These are phyloP conservation scores for Marasmius sp. DNA, from an alignment of 1,284 basidiomycete genomes.

Conservation along the genomic window DNA sequence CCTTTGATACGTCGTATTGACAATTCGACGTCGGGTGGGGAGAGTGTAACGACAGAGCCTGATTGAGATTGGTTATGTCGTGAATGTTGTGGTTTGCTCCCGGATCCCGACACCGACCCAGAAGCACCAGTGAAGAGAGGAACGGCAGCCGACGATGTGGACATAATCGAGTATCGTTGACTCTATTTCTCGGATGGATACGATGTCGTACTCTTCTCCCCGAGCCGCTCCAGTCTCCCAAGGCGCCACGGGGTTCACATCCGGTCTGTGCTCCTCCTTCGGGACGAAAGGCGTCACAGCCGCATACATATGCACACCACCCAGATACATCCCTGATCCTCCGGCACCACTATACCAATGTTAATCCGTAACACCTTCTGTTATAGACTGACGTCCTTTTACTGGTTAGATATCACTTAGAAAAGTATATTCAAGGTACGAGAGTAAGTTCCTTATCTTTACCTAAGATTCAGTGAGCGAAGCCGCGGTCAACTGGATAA, in stretches of 20 bases:
- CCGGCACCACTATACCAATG: background rate
- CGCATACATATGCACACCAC: background rate
- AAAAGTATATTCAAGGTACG: too few species aligned
- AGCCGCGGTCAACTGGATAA: too few species aligned
- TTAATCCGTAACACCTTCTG: background rate
- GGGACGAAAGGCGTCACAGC: background rate
- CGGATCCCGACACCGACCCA: background rate
- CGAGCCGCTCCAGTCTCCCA: background rate
- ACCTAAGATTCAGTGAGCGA: too few species aligned
- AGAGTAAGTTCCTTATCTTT: too few species aligned
- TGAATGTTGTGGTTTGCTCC: background rate
- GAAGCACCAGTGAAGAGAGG: background rate
- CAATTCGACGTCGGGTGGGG: background rate
- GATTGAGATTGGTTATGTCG: background rate
- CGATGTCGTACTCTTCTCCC: background rate
- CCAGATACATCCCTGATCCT: background rate
- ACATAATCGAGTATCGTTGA: background rate
- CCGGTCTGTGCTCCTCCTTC: background rate
- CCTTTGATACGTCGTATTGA: background rate
- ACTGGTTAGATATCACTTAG: too few species aligned
- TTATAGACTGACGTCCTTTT: too few species aligned
- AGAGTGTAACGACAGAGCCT: background rate
- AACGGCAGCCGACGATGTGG: background rate
- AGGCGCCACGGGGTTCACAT: background rate
- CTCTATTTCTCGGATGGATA: background rate